Evolutionary conservation across 805 yeast species (phyloP), one percentile per base, ranked within the genome.

Genomic region (Candida hungchunana): DNA sequence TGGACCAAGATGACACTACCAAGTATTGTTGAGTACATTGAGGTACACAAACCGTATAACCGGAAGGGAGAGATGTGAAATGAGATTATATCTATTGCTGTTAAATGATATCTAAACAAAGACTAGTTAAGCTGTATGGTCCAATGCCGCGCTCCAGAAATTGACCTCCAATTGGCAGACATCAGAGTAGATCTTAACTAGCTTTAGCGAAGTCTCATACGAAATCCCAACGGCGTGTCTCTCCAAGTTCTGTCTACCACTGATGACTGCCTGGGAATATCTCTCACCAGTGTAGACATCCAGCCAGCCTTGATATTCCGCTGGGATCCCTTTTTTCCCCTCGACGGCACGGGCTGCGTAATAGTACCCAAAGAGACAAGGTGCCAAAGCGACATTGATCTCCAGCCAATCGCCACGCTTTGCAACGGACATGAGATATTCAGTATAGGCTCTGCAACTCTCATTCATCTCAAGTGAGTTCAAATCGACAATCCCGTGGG

Each of bases 351-450:
- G 27, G 0, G 75, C 73, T 2, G 88, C 87, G 11, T 44, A 16
- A 31, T 71, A 66, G 23, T 71, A 72, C 1, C 94, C 95, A 53
- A 78, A 71, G 32, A 82, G 58, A 56, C 95, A 84, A 1, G 95
- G 93, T 7, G 86, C 73, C 36, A 82, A 57, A 0, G 90, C 84
- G 7, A 79, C 71, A 39, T 76, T 75, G 34, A 82, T 69, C 30
- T 78, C 83, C 20, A 79, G 55, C 73, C 79, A 79, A 52, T 79
- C 79, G 18, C 73, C 69, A 26, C 60, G 61, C 17, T 64, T 58
- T 4, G 80, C 80, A 6, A 80, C 59, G 15, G 73, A 67, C 26
- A 69, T 49, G 39, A 85, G 62, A 44, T 76, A 82, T 25, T 79
- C 66, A 22, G 82, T 72, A 55, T 85, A 85, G 2, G 68, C 71